Percentiles rank a stretch among this genome's conserved stretches.
Conservation (phyloP, 306 rosid genomes). For the Sophora flavescens region DNA sequence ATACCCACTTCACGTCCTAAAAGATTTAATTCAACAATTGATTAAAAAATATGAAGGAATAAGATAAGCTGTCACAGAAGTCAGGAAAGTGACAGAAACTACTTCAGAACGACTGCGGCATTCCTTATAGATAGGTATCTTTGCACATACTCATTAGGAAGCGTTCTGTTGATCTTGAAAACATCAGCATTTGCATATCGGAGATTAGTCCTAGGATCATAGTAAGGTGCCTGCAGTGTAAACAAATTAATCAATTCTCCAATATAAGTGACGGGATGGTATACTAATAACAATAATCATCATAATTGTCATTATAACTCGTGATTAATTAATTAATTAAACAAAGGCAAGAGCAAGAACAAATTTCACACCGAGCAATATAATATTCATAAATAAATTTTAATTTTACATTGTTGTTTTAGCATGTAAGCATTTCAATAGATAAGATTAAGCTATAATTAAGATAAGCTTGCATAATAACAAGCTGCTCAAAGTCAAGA, state of each 20-base stretch:
- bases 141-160: conserved; percentile 91
- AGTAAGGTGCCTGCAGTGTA: conserved; percentile 85
- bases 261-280: conserved; percentile 4
- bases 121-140: conserved; percentile 82
- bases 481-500: conserved; percentile 14
- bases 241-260: conserved; percentile 23
- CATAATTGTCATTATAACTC: not conserved
- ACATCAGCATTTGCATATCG: conserved; percentile 85
- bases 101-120: conserved; percentile 86
- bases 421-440: conserved; percentile 5
- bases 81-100: conserved; percentile 24
- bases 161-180: conserved; percentile 80
- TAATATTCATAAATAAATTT: conserved; percentile 4
- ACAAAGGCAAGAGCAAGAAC: not conserved
- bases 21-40: conserved; percentile 2
- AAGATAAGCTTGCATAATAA: conserved; percentile 7
- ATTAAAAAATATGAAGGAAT: not conserved
- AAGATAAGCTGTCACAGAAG: conserved; percentile 1
- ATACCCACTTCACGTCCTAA: conserved; percentile 26
- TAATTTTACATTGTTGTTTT: not conserved
- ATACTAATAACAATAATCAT: conserved; percentile 5
- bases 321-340: conserved; percentile 1
- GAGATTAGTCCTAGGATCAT: conserved; percentile 88
- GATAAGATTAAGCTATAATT: not conserved
- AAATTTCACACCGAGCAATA: conserved; percentile 1